phyloP scores from a whole-genome alignment of 1,284 basidiomycete species.

The Vanrija sp. region DNA sequence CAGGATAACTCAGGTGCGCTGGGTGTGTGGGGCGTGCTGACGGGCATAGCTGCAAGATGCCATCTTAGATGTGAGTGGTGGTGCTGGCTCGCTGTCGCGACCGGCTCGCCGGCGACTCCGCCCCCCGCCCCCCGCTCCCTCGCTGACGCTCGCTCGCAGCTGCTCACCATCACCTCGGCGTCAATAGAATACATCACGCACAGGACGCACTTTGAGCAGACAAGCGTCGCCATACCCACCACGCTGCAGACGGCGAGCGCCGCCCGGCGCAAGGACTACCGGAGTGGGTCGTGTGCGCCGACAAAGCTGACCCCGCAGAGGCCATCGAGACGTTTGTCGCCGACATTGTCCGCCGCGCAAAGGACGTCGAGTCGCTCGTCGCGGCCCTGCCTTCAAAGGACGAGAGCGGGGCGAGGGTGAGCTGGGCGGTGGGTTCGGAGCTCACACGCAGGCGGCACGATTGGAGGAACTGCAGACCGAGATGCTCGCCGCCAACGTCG shows the following conservation, averaged over 20 bases:
- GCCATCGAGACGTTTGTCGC: conserved; percentile 43
- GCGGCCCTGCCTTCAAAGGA: conserved; percentile 40
- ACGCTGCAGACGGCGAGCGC: conserved; percentile 34
- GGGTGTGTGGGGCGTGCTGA: not conserved
- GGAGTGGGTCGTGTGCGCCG: conserved; percentile 22
- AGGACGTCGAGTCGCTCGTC: conserved; percentile 44
- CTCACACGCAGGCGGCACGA: conserved; percentile 27
- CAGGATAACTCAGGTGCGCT: conserved; percentile 46
- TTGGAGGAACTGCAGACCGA: conserved; percentile 39
- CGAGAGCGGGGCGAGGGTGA: conserved; percentile 31
- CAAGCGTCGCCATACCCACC: conserved; percentile 35
- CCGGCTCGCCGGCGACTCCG: not conserved
- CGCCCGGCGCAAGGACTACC: conserved; percentile 31
- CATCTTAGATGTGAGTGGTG: conserved; percentile 40
- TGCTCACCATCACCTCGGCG: conserved; percentile 45
- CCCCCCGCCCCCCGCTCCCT: not conserved
- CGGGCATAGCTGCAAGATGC: conserved; percentile 46
- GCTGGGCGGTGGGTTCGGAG: conserved; percentile 3
- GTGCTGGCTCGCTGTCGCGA: not conserved
- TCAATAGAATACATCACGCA: conserved; percentile 48
- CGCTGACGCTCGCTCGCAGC: conserved; percentile 22
- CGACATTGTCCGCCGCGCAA: conserved; percentile 42
- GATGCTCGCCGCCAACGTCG: conserved; percentile 38
- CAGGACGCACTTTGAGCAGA: conserved; percentile 45
- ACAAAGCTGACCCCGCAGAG: conserved; percentile 19